These are phyloP conservation scores for Jimgerdemannia flammicorona DNA, from an alignment of 192 early-diverging fungal genomes.

Conservation along the genomic window DNA sequence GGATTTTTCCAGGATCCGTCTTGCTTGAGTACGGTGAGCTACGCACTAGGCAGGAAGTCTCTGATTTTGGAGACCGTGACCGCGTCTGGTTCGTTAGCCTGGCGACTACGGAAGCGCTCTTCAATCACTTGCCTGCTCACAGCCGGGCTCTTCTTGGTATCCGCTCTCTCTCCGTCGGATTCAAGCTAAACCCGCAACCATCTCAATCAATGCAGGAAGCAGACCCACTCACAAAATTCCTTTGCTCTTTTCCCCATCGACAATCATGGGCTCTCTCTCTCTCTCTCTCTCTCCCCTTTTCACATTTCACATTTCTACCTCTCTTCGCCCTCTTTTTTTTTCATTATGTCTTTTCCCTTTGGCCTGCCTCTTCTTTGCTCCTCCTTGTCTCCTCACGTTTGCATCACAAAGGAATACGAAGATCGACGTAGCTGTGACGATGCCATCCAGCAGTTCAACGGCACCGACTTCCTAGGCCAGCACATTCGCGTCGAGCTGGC, in stretches of 20 bases:
- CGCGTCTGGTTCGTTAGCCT: no score
- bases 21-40: not conserved
- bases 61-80: no score
- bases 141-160: not conserved
- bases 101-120: no score
- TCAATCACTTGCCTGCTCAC: not conserved
- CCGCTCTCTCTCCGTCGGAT: not conserved
- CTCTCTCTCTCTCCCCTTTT: no score
- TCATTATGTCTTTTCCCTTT: not conserved
- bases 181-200: not conserved
- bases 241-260: not conserved
- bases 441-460: slow-evolving; percentile 17
- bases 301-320: not conserved
- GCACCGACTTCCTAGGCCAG: slow-evolving; percentile 17
- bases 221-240: not conserved
- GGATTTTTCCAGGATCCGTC: not conserved
- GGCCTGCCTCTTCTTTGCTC: not conserved
- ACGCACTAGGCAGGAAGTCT: not conserved
- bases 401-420: slow-evolving; percentile 23
- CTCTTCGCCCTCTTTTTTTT: not conserved
- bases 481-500: slow-evolving; percentile 22
- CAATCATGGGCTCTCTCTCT: not conserved
- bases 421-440: slow-evolving; percentile 21
- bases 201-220: not conserved
- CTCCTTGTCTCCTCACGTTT: no score